A percentile compares a stretch with the other conserved stretches of the same genome.
Evolutionary conservation across 2,329 filamentous ascomycete genomes (phyloP).

Genomic region (Fusarium vanettenii): DNA sequence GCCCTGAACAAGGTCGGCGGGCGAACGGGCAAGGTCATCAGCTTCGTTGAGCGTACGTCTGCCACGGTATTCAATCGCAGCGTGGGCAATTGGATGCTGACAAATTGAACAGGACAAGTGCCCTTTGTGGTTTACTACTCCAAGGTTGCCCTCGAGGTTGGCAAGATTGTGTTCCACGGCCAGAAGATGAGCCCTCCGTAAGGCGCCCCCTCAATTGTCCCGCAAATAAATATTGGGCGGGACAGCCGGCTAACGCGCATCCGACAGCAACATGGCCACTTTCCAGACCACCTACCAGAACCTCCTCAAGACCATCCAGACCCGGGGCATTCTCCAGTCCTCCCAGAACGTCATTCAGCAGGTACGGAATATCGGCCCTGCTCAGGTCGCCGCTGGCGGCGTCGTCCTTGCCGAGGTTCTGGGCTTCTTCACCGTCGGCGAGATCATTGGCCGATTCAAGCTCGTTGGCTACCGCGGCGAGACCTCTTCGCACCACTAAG

Average conservation of each 20-base stretch:
- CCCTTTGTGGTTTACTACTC: conserved; percentile 93
- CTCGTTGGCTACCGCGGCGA: conserved; percentile 90
- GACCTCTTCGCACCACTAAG: conserved; percentile 69
- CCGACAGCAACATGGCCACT: conserved; percentile 75
- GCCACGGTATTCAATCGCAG: not conserved
- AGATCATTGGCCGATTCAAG: conserved; percentile 97
- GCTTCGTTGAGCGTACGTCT: conserved; percentile 86
- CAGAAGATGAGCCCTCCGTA: conserved; percentile 97
- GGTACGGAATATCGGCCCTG: conserved; percentile 76
- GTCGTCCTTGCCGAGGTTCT: conserved; percentile 87
- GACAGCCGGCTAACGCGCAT: conserved; percentile 17
- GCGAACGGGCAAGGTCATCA: conserved; percentile 81
- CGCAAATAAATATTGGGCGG: conserved; percentile 13
- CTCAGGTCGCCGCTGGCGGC: conserved; percentile 78
- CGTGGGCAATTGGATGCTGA: conserved; percentile 17
- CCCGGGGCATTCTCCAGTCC: conserved; percentile 68
- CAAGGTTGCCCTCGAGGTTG: conserved; percentile 87
- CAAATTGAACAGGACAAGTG: conserved; percentile 73
- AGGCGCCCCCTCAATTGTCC: conserved; percentile 53
- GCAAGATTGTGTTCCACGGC: conserved; percentile 86
- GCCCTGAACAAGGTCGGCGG: conserved; percentile 84
- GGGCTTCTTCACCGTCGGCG: conserved; percentile 97
- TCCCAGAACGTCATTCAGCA: conserved; percentile 66
- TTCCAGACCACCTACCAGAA: conserved; percentile 91
- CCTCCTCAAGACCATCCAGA: conserved; percentile 75